Evolutionary conservation across 352 stramenopile species (phyloP), one percentile per base, ranked within the genome.

Genomic region (Phytopythium sindhum): DNA sequence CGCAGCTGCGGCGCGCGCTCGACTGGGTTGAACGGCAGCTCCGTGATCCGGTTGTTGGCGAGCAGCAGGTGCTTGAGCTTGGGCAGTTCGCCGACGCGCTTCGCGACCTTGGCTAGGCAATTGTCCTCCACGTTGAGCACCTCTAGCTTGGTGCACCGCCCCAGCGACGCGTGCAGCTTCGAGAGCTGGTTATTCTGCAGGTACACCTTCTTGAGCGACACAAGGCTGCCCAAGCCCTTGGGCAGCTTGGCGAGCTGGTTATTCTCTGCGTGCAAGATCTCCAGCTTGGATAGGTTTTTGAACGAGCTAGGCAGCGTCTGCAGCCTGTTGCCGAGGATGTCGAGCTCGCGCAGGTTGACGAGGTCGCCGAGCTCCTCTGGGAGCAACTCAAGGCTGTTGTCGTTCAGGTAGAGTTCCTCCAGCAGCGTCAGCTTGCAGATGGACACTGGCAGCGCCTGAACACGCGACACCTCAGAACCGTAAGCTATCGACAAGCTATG

Each of bases 51-150:
- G 71, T 97, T 97, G 70, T 95, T 90, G 7, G 88, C 89, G 4
- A 96, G 75, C 19, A 96, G 66, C 44, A 97, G 58, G 61, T 95
- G 83, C 67, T 83, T 84, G 33, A 97, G 77, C 61, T 80, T 84
- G 9, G 86, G 88, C 21, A 97, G 52, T 4, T 89, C 78, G 17
- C 81, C 87, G 29, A 96, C 96, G 33, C 83, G 78, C 64, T 96
- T 95, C 3, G 85, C 85, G 29, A 97, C 84, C 77, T 92, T 93
- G 6, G 56, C 74, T 31, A 96, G 73, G n/a, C 59, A 64, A 51
- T 97, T 96, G 64, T 96, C 75, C 61, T 96, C 89, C 2, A 88
- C 72, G 59, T 96, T 97, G 61, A 96, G 77, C 17, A 96, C 67
- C 31, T 97, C 88, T 8, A 96, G 70, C 65, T 89, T 81, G 37